These are phyloP conservation scores for Boletus sensibilis DNA, from an alignment of 768 basidiomycete species.

Conservation along the genomic window DNA sequence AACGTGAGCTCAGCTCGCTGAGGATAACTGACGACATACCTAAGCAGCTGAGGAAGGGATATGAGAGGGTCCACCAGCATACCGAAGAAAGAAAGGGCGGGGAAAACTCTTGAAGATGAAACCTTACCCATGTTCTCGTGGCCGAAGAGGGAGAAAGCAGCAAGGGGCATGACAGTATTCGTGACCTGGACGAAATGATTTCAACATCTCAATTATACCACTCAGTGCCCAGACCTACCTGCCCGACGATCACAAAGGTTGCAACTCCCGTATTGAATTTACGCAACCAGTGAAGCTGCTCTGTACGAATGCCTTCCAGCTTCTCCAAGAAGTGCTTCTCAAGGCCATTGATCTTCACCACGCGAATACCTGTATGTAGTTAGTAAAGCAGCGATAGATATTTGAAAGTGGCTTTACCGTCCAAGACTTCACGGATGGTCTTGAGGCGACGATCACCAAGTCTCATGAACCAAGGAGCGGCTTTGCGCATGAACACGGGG, in stretches of 20 bases:
- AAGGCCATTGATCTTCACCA: conserved; percentile 30
- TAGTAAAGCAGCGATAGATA: neutral
- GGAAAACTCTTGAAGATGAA: conserved; percentile 24
- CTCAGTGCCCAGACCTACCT: conserved; percentile 6
- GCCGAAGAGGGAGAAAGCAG: conserved; percentile 32
- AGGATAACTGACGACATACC: conserved; percentile 10
- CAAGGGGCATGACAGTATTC: conserved; percentile 32
- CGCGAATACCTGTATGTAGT: conserved; percentile 21
- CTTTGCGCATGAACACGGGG: conserved; percentile 33
- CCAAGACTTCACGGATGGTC: conserved; percentile 28
- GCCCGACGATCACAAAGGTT: conserved; percentile 27
- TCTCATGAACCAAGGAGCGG: conserved; percentile 28
- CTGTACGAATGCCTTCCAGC: conserved; percentile 22
- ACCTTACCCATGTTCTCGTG: conserved; percentile 25
- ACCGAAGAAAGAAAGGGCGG: conserved; percentile 32
- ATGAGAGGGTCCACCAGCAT: conserved; percentile 33
- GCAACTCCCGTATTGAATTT: conserved; percentile 25
- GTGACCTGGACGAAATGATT: conserved; percentile 12
- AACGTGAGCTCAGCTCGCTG: neutral
- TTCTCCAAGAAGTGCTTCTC: conserved; percentile 25
- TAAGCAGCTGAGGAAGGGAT: conserved; percentile 30
- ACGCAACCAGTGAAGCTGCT: conserved; percentile 27
- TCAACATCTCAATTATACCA: conserved; percentile 1
- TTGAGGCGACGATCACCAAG: conserved; percentile 31
- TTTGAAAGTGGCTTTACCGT: conserved; percentile 15